These are phyloP conservation scores for Epichloe typhina DNA, from an alignment of 2,329 filamentous ascomycete genomes.

Conservation along the genomic window DNA sequence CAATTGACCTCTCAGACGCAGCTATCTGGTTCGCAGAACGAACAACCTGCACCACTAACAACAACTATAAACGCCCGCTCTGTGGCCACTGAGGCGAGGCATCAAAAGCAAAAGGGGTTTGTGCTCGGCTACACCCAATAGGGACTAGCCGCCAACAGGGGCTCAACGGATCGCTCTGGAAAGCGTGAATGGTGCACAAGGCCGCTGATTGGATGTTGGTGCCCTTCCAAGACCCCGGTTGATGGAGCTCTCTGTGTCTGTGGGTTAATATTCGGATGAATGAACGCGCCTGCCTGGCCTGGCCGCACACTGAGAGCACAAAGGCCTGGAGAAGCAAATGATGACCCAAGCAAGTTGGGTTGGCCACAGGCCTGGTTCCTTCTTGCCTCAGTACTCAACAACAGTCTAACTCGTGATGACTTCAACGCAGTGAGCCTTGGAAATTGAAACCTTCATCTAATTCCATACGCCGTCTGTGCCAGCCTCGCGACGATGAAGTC, in stretches of 20 bases:
- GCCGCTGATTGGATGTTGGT: constrained; percentile 2
- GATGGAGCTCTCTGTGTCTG: neutral
- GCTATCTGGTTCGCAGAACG: neutral
- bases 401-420: no score
- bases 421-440: no score
- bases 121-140: constrained; percentile 17
- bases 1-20: neutral
- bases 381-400: no score
- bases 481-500: no score
- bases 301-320: no score
- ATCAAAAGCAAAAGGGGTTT: constrained; percentile 20
- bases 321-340: neutral
- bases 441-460: no score
- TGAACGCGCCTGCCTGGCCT: no score
- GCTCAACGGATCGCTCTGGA: neutral
- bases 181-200: neutral
- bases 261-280: neutral
- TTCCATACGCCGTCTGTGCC: no score
- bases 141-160: constrained; percentile 9
- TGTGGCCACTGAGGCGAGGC: constrained; percentile 12
- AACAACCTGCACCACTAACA: neutral
- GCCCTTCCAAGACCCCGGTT: constrained; percentile 2
- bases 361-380: no score
- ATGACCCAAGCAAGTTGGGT: no score
- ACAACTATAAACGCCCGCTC: constrained; percentile 2